Evolutionary conservation across 2,329 filamentous ascomycete genomes (phyloP), one percentile per base, ranked within the genome.

Genomic region (Claviceps quebecensis): DNA sequence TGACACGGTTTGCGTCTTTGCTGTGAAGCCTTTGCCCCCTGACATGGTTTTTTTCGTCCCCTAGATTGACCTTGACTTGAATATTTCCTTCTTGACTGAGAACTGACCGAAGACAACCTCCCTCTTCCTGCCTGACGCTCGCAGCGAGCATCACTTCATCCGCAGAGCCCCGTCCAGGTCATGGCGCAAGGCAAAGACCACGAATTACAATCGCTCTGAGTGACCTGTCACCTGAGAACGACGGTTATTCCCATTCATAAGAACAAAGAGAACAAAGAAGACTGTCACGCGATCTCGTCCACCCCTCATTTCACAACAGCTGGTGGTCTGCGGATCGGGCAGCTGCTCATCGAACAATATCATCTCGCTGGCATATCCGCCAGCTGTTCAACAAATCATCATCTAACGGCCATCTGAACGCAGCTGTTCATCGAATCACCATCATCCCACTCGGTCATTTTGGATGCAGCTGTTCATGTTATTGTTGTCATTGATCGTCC

Each of bases 281-380:
- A 34, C 29, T 34, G 9, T 34, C 9, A 34, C 29, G 29, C 29
- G 29, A 34, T 34, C 29, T 34, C 29, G 29, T 34, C 9, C 29
- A 34, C 29, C 29, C 37, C 37, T 26, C 49, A 45, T 34, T 34
- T 34, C 29, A 4, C 9, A 34, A 34, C 52, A 50, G 48, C 52
- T 53, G 52, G 44, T 45, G 52, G 44, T 45, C 29, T 48, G 52
- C 48, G 44, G 19, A 53, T 50, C 48, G 48, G 52, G n/a, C 52
- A 53, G 36, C 48, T 50, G 48, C 47, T 43, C 44, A 26, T 22
- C 11, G 26, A 41, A 37, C 37, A 37, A 43, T 22, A 43, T 2
- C 39, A 41, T 14, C 39, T 41, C 39, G 22, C 40, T 13, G 11
- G 17, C 29, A 11, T 34, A 34, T 34, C 29, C 9, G 29, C 9